Evolutionary conservation across 495 filamentous ascomycete genomes (phyloP), one percentile per base, ranked within the genome.

Genomic region (Podospora fimiseda): DNA sequence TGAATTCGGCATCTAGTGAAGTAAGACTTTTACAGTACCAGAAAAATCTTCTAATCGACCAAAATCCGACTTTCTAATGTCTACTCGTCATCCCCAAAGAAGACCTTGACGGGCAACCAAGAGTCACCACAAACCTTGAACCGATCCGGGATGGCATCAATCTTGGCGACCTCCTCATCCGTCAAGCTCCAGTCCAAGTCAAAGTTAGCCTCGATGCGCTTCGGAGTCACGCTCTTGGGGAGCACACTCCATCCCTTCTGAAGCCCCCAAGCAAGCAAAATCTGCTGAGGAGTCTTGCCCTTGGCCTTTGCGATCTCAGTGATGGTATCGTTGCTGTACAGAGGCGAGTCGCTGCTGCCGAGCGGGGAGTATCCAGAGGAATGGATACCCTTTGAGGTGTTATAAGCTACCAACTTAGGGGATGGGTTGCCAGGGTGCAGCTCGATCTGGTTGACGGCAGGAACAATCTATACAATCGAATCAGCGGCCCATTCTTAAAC

Each of bases 361-460:
- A 88, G 71, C 61, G 82, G 84, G 1, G 80, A 85, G 70, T 88
- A 88, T 14, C 75, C 84, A 0, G 83, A 84, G 48, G 67, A 74
- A 71, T 86, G 82, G 61, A 89, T 88, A 49, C 80, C 81, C 71
- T 86, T 86, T 40, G 73, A 71, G 16, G 70, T 75, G 74, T 79
- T 80, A 70, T 86, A 91, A 37, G 83, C 83, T 23, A 91, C 75
- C 30, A 93, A 78, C 73, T 90, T 90, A 19, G 87, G 87, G 0
- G 82, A 86, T 7, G 84, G 87, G 71, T 84, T 84, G 70, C 85
- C 82, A 36, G 89, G 89, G 72, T 94, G 89, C n/a, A 91, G 72
- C 70, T 96, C 90, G 64, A 95, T 84, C 74, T 95, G 89, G 79
- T 95, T 94, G 57, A 91, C 89, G 9, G 87, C 85, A 13, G 90